A percentile compares a stretch with the other conserved stretches of the same genome.
Evolutionary conservation across 345 rosid species (phyloP).

Genomic region (Bretschneidera sinensis): DNA sequence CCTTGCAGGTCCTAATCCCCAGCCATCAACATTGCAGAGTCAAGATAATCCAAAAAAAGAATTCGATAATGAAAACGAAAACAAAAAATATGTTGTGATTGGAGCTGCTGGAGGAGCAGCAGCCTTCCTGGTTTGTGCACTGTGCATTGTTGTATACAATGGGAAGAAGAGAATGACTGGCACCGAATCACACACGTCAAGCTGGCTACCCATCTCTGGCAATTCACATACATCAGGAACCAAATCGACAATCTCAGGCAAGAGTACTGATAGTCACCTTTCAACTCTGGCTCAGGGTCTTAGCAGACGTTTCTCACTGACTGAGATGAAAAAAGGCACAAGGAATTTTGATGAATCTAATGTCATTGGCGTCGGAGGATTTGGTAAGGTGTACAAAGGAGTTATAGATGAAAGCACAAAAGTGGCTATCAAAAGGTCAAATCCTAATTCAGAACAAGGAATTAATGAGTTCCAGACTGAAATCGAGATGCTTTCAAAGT

Average conservation of each 20-base stretch:
- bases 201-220: constrained; percentile 65
- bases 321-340: constrained; percentile 59
- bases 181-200: constrained; percentile 43
- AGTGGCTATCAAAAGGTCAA: constrained; percentile 74
- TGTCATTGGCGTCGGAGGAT: constrained; percentile 85
- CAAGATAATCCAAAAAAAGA: constrained; percentile 19
- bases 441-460: constrained; percentile 79
- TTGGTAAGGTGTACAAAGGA: constrained; percentile 87
- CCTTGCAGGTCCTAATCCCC: constrained; percentile 68
- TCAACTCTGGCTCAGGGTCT: constrained; percentile 57
- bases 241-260: constrained; percentile 50
- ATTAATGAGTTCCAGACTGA: constrained; percentile 76
- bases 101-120: constrained; percentile 63
- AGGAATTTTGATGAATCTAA: constrained; percentile 59
- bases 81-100: no score
- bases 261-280: constrained; percentile 43
- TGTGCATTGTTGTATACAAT: constrained; percentile 35
- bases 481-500: constrained; percentile 75
- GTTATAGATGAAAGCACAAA: constrained; percentile 43
- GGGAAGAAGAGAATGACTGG: constrained; percentile 29
- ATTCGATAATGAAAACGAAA: constrained; percentile 17
- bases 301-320: constrained; percentile 56
- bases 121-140: constrained; percentile 43
- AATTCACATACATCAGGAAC: constrained; percentile 44
- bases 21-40: constrained; percentile 48